phyloP scores from a whole-genome alignment of 2,329 filamentous ascomycete genomes.

The Cordyceps cicadae region DNA sequence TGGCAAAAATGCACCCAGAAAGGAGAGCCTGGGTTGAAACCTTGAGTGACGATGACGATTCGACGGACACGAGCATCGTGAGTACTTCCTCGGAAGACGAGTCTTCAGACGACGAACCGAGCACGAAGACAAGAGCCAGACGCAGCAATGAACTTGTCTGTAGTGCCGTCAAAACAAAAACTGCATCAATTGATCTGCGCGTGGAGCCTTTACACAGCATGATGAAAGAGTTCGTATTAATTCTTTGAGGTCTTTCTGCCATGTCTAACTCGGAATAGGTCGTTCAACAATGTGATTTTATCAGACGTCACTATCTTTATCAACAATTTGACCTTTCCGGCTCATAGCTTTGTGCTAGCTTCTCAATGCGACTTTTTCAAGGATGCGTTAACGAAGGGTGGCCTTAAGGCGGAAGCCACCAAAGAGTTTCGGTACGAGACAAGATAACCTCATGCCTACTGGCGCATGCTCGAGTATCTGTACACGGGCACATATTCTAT shows the following conservation, averaged over 20 bases:
- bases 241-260: neutral
- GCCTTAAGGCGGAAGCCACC: neutral
- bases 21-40: neutral
- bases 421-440: neutral
- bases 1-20: neutral
- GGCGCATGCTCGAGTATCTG: conserved; percentile 6
- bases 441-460: neutral
- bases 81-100: neutral
- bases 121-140: neutral
- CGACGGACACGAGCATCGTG: neutral
- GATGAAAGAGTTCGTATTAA: conserved; percentile 1
- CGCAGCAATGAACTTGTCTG: neutral
- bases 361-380: neutral
- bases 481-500: neutral
- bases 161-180: neutral
- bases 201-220: neutral
- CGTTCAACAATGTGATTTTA: neutral
- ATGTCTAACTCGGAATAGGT: neutral
- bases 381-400: neutral
- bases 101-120: neutral
- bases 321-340: neutral
- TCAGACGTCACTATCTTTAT: conserved; percentile 1
- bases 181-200: neutral
- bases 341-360: conserved; percentile 4
- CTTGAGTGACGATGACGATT: neutral